phyloP scores from a whole-genome alignment of 2,329 filamentous ascomycete genomes.

The Ascochyta clinopodiicola region DNA sequence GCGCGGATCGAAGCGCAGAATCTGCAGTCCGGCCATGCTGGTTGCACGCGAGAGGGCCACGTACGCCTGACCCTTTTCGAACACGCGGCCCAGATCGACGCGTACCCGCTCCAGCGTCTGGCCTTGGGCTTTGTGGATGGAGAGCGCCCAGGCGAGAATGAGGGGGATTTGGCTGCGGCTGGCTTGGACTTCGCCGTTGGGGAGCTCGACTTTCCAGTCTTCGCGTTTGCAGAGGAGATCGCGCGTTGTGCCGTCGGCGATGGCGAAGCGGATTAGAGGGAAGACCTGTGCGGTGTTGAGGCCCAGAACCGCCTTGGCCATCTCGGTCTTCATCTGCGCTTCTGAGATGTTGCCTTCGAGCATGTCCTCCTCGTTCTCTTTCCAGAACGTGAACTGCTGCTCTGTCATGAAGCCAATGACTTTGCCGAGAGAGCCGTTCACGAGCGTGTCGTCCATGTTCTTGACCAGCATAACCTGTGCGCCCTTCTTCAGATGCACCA shows the following conservation, averaged over 20 bases:
- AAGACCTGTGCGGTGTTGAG: constrained; percentile 65
- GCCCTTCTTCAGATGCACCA: constrained; percentile 82
- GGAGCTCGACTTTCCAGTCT: constrained; percentile 96
- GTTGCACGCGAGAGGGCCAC: constrained; percentile 94
- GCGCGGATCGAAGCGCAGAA: constrained; percentile 82
- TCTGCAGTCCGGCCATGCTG: constrained; percentile 83
- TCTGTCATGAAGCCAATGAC: constrained; percentile 82
- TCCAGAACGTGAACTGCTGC: constrained; percentile 64
- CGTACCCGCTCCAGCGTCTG: constrained; percentile 94
- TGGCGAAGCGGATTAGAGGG: constrained; percentile 83
- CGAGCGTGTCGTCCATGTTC: constrained; percentile 91
- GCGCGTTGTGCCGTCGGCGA: constrained; percentile 77
- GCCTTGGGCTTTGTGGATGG: constrained; percentile 97
- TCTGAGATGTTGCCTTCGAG: constrained; percentile 56
- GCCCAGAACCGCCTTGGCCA: constrained; percentile 56
- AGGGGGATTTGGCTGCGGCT: constrained; percentile 78
- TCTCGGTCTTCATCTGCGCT: constrained; percentile 50
- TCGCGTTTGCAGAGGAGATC: constrained; percentile 84
- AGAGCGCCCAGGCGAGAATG: constrained; percentile 95
- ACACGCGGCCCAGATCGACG: constrained; percentile 88
- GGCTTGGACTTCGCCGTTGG: constrained; percentile 91
- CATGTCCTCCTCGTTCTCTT: constrained; percentile 64
- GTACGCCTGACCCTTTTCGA: constrained; percentile 97
- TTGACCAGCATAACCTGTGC: constrained; percentile 99
- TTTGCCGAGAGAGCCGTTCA: constrained; percentile 92